Base-by-base conservation (phyloP, 1,139 yeast genomes). In the Yamadazyma kanchanaburiensis region DNA sequence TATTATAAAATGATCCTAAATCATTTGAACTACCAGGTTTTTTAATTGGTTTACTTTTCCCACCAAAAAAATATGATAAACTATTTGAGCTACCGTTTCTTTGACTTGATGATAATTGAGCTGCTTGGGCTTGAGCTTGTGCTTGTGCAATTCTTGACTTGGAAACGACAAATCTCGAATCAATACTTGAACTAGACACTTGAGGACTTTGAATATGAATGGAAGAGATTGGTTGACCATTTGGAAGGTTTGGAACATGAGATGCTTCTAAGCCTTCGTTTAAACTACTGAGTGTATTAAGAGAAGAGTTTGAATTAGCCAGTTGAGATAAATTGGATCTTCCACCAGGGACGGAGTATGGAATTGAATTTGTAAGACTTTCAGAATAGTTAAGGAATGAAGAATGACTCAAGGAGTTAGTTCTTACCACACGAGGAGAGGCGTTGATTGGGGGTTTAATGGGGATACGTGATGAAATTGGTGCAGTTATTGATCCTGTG, bases 271-370 rank as follows among this genome's bases (percentile, higher is more conserved):
- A 24, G 22, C 24, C 27, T 30, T 43, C 46, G n/a, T 12, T 28
- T 12, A 43, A 30, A 29, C 48, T 43, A 10, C 46, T 44, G 23
- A 42, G 28, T 12, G 43, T 43, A 21, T 39, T 38, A 20, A 37
- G 34, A 30, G 45, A 40, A 5, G 42, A 28, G 10, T 39, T 33
- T 26, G 46, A 41, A 22, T 39, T 41, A 4, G 51, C 46, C 42
- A 40, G 39, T 16, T 43, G 49, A 5, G 44, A 40, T 17, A 39
- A 32, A n/a, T 33, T 39, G 12, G 23, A 21, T 30, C 71, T 59
- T 4, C 79, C 78, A 9, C 82, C 82, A 1, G 91, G 91, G 2
- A 80, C 88, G 6, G 81, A 68, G 51, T 80, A 82, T 1, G 91
- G 91, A 31, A 82, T 81, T 28, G 77, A 70, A 13, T 77, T 63